Conservation (phyloP, 441 rosid species). For the Arabidopsis hybrid region DNA sequence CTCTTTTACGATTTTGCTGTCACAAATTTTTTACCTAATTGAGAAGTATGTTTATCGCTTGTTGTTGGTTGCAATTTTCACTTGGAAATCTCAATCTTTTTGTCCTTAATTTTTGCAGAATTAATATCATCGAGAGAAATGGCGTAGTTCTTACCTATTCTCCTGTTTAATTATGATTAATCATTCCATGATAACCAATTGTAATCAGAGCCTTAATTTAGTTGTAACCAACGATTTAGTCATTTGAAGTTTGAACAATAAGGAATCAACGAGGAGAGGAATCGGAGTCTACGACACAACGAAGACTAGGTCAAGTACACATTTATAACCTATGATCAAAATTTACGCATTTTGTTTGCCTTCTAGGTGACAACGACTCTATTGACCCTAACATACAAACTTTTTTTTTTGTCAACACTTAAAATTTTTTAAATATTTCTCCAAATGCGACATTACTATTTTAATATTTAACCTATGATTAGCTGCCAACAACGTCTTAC, state of each 20-base stretch:
- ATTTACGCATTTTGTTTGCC: slow-evolving; percentile 29
- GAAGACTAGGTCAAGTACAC: slow-evolving; percentile 35
- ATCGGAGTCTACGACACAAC: slow-evolving; percentile 20
- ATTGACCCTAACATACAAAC: not conserved
- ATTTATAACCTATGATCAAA: slow-evolving; percentile 28
- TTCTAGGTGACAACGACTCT: slow-evolving; percentile 36
- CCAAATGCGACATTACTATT: slow-evolving; percentile 11
- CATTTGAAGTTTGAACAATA: not conserved
- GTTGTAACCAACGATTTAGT: not conserved
- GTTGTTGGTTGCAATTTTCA: not conserved
- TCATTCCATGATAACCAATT: not conserved
- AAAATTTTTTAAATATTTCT: not conserved
- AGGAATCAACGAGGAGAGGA: slow-evolving; percentile 17
- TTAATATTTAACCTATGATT: not conserved
- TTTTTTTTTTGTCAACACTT: not conserved
- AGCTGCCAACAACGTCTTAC: slow-evolving; percentile 23
- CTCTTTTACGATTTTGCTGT: not conserved
- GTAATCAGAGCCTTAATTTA: too few relatives aligned
- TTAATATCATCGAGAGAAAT: not conserved
- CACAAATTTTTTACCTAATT: slow-evolving; percentile 1
- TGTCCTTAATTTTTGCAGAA: not conserved
- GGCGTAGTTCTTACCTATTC: not conserved
- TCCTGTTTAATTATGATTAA: not conserved
- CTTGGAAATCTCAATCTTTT: not conserved
- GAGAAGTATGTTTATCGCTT: not conserved